Evolutionary conservation across 1,139 yeast genomes (phyloP).

Genomic region (Taphrina sp.): DNA sequence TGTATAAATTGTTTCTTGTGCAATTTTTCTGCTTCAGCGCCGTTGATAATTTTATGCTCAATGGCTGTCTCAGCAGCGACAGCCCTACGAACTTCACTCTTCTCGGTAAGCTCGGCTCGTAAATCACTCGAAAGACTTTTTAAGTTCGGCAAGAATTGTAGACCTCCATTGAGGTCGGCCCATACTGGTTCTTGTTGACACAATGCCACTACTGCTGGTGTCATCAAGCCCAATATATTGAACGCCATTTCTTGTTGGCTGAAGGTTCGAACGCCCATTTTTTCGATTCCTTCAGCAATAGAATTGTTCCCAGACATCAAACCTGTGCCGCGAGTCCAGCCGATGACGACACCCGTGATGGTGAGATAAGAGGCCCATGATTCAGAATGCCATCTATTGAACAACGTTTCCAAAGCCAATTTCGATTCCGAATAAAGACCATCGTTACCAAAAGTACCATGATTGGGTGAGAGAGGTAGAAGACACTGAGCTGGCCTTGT

Average conservation of each 20-base stretch:
- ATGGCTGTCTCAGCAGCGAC: slow-evolving; percentile 89
- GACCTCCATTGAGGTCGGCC: slow-evolving; percentile 98
- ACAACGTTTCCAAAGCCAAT: slow-evolving; percentile 87
- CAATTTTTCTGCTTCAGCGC: slow-evolving; percentile 84
- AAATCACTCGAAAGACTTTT: slow-evolving; percentile 81
- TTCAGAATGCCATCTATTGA: slow-evolving; percentile 98
- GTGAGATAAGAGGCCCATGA: slow-evolving; percentile 94
- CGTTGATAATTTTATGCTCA: slow-evolving; percentile 89
- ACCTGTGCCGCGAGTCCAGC: slow-evolving; percentile 99
- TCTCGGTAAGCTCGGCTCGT: slow-evolving; percentile 77
- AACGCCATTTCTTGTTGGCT: slow-evolving; percentile 99
- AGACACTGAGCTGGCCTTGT: slow-evolving; percentile 98
- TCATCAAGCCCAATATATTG: slow-evolving; percentile 89
- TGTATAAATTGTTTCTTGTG: slow-evolving; percentile 70
- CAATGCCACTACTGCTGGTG: slow-evolving; percentile 77
- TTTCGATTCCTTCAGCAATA: slow-evolving; percentile 96
- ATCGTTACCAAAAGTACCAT: slow-evolving; percentile 96
- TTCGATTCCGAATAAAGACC: slow-evolving; percentile 98
- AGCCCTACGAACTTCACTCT: slow-evolving; percentile 91
- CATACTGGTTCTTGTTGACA: slow-evolving; percentile 93
- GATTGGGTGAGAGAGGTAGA: slow-evolving; percentile 95
- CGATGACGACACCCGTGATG: slow-evolving; percentile 95
- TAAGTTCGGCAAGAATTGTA: slow-evolving; percentile 87
- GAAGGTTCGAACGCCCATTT: slow-evolving; percentile 93
- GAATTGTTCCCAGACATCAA: slow-evolving; percentile 95